Evolutionary conservation across 148 eudicot genomes (phyloP).

Genomic region (Rhododendron williamsianum): DNA sequence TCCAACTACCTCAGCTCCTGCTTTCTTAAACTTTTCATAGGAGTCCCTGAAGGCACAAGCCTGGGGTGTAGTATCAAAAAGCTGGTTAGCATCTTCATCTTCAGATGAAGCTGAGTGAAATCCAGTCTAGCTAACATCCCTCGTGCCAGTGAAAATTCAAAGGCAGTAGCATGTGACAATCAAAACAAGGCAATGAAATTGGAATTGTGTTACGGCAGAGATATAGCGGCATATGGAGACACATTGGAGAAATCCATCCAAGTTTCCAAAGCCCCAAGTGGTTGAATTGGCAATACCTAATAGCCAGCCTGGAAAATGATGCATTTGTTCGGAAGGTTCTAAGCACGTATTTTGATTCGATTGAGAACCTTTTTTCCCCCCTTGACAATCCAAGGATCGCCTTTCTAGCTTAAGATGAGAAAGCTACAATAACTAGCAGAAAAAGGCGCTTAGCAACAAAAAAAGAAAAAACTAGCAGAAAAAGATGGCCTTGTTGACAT

Average conservation of each 20-base stretch:
- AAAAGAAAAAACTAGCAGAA: not conserved
- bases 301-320: not conserved
- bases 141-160: not conserved
- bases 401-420: not conserved
- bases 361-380: not conserved
- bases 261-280: not conserved
- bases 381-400: not conserved
- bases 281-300: not conserved
- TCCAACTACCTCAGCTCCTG: constrained; percentile 94
- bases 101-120: not conserved
- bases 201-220: not conserved
- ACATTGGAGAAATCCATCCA: not conserved
- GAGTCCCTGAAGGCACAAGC: constrained; percentile 99
- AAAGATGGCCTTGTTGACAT: not conserved
- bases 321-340: not conserved
- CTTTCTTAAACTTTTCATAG: constrained; percentile 97
- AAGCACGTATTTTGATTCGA: not conserved
- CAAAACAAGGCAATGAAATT: not conserved
- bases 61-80: constrained; percentile 25
- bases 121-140: not conserved
- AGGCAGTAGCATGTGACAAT: not conserved
- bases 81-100: not conserved
- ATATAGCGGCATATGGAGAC: not conserved
- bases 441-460: too few relatives aligned
- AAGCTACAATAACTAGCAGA: not conserved